Percentiles rank a stretch among this genome's conserved stretches.
phyloP scores from a whole-genome alignment of 1,284 basidiomycete species.

The Trametes pubescens region DNA sequence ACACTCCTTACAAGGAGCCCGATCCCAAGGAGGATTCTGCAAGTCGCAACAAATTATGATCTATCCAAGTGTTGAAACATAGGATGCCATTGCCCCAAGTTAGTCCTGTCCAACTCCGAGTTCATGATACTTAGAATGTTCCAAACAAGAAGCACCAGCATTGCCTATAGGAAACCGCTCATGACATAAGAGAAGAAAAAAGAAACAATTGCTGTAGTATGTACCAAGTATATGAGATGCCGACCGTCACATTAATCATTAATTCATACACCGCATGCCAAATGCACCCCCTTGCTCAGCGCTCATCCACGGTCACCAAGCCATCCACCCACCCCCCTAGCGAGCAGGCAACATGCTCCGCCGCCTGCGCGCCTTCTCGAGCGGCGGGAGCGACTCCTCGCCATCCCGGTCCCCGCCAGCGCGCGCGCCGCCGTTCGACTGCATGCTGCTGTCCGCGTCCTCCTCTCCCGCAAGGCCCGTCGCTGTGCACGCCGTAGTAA shows the following conservation, averaged over 20 bases:
- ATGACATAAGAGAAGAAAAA: neutral
- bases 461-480: conserved; percentile 35
- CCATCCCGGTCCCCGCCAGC: conserved; percentile 9
- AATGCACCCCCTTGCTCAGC: neutral
- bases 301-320: too few species aligned
- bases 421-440: conserved; percentile 5
- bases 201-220: neutral
- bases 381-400: conserved; percentile 51
- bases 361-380: conserved; percentile 64
- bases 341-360: conserved; percentile 46
- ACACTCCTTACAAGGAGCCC: too few species aligned
- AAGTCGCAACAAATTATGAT: too few species aligned
- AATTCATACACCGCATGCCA: neutral
- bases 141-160: too few species aligned
- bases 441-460: conserved; percentile 49
- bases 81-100: too few species aligned
- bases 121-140: neutral
- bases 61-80: too few species aligned
- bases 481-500: neutral
- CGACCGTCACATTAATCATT: neutral
- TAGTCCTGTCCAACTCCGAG: too few species aligned
- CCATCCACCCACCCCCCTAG: neutral
- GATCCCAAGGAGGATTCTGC: too few species aligned
- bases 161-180: neutral
- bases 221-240: neutral